Percentiles rank a stretch among this genome's conserved stretches.
These are phyloP conservation scores for Verticillium albo-atrum DNA, from an alignment of 2,329 filamentous ascomycete species.

Conservation along the genomic window DNA sequence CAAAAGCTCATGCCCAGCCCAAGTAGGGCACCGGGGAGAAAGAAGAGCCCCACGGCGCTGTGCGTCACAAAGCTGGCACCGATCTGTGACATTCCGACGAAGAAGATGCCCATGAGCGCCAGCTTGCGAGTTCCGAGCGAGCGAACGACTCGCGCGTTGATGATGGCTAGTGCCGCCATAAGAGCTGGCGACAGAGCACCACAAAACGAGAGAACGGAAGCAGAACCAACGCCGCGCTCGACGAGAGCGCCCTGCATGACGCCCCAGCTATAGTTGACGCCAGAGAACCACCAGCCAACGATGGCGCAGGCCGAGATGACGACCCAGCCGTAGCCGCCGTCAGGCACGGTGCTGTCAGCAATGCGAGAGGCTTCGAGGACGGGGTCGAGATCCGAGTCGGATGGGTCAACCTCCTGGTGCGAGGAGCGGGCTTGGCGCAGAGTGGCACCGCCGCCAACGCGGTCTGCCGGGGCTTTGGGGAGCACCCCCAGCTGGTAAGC, in stretches of 20 bases:
- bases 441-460: background rate
- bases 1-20: constrained; percentile 19
- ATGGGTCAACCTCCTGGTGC: background rate
- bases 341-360: constrained; percentile 41
- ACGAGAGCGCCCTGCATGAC: constrained; percentile 55
- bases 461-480: background rate
- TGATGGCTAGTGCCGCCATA: constrained; percentile 46
- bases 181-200: constrained; percentile 47
- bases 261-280: constrained; percentile 47
- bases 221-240: constrained; percentile 37
- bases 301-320: constrained; percentile 46
- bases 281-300: constrained; percentile 52
- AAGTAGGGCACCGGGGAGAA: constrained; percentile 25
- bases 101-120: constrained; percentile 41
- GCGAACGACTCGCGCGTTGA: constrained; percentile 47
- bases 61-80: constrained; percentile 31
- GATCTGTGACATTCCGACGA: constrained; percentile 46
- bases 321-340: constrained; percentile 54
- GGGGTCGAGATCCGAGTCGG: constrained; percentile 4
- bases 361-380: constrained; percentile 36
- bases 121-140: constrained; percentile 41
- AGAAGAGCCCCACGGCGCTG: constrained; percentile 28
- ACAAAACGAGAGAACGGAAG: constrained; percentile 54
- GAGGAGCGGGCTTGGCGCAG: background rate
- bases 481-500: background rate